Base-by-base conservation (phyloP, 139 green algal genomes). In the Closterium sp. region DNA sequence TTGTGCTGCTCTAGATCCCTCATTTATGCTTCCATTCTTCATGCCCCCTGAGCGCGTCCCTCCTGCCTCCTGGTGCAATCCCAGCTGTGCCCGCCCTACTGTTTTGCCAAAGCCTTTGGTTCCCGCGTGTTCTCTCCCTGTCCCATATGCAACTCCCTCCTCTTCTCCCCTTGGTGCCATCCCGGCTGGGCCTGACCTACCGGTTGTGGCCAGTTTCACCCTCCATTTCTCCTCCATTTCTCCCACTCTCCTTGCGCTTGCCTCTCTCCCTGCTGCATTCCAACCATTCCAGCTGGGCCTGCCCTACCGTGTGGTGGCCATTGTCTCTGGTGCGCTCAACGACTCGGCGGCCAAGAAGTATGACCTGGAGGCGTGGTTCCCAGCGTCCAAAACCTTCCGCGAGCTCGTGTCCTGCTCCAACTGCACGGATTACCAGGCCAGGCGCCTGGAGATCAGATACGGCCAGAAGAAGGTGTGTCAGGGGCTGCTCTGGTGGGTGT, bases 301-400 rank as follows among this genome's bases (percentile, higher is more conserved):
- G 21, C 97, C 98, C 0, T 99, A 99, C 95, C 94, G 96, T 33
- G 97, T 99, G 23, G 97, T 99, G 10, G 98, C 99, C 96, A 99
- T 99, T 87, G 98, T 99, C 43, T 97, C 94, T 2, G 98, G 98
- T 2, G 98, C 98, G 94, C 95, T 99, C 9, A 99, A 99, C 95
- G 97, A 99, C 90, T 98, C 98, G 12, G 98, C 98, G 5, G 97
- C 98, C 35, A 99, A 99, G 93, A 99, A 99, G 96, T 99, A 99
- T 90, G 98, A 99, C 94, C 93, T 99, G 92, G 98, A 99, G 94
- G 98, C 98, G 28, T 99, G 97, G 97, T 99, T 99, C 95, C 98
- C 98, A 7, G 97, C 97, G 34, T 97, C 94, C 84, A 95, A 97
- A 88, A 97, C 96, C 1, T 98, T 96, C 95, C 93, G 98, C 1